Conservation (phyloP, 208 protist genomes). For the Trypanosoma theileri region DNA sequence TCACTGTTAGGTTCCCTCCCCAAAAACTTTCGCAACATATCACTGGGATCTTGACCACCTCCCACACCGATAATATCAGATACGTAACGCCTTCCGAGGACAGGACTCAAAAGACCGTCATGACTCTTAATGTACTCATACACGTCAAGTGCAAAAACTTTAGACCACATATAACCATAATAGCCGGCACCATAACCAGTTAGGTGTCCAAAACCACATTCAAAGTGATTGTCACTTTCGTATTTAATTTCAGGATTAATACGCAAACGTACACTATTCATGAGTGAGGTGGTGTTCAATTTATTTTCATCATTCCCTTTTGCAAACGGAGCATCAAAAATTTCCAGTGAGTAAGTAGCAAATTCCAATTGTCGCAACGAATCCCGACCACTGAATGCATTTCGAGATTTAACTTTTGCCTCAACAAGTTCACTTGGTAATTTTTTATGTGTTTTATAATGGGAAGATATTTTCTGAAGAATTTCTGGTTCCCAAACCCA, state of each 20-base stretch:
- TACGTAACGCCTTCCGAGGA: slow-evolving; percentile 64
- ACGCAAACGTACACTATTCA: slow-evolving; percentile 48
- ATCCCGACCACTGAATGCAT: slow-evolving; percentile 67
- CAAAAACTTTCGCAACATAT: slow-evolving; percentile 77
- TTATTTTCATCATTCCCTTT: slow-evolving; percentile 32
- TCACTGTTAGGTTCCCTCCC: slow-evolving; percentile 80
- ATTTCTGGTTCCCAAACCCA: slow-evolving; percentile 88
- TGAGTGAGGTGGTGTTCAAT: slow-evolving; percentile 63
- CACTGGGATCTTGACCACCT: slow-evolving; percentile 71
- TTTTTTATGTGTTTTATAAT: slow-evolving; percentile 80
- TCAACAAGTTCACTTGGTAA: slow-evolving; percentile 70
- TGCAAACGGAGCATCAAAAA: slow-evolving; percentile 73
- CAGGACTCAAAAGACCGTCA: slow-evolving; percentile 66
- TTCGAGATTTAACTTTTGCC: slow-evolving; percentile 78
- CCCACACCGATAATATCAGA: slow-evolving; percentile 78
- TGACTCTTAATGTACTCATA: slow-evolving; percentile 75
- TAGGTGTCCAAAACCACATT: slow-evolving; percentile 80
- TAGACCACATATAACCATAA: slow-evolving; percentile 89
- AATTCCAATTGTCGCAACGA: slow-evolving; percentile 78
- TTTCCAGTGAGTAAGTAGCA: slow-evolving; percentile 73
- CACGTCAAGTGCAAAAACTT: slow-evolving; percentile 84
- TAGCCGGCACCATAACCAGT: slow-evolving; percentile 80
- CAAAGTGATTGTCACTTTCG: slow-evolving; percentile 65
- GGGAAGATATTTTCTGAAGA: slow-evolving; percentile 69
- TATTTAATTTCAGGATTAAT: slow-evolving; percentile 65